phyloP scores from a whole-genome alignment of 169 alveolate genomes.

The Cryptosporidium felis region DNA sequence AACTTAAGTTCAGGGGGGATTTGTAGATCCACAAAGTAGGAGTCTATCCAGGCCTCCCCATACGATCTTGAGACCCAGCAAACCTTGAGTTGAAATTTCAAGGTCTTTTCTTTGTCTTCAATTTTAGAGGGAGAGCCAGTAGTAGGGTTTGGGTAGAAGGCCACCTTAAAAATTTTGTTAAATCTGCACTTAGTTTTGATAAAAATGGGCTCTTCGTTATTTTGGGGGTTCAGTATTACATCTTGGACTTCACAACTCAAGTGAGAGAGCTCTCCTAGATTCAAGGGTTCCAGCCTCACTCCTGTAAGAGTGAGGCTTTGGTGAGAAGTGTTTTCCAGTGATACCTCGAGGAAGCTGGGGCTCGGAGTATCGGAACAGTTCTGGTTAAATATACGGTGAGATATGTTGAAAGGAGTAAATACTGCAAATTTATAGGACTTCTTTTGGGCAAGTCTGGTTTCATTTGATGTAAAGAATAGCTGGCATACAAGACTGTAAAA shows the following conservation, averaged over 20 bases:
- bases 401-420: slow-evolving; percentile 50
- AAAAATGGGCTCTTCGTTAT: slow-evolving; percentile 1
- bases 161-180: slow-evolving; percentile 6
- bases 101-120: not conserved
- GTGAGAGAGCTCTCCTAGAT: not conserved
- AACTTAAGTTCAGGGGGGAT: not conserved
- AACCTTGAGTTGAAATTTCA: not conserved
- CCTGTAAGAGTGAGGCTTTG: slow-evolving; percentile 29
- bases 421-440: slow-evolving; percentile 68
- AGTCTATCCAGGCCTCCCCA: slow-evolving; percentile 51
- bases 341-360: slow-evolving; percentile 25
- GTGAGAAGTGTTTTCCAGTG: slow-evolving; percentile 57
- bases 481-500: slow-evolving; percentile 54
- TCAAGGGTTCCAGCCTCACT: not conserved
- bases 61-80: slow-evolving; percentile 13
- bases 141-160: not conserved
- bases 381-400: slow-evolving; percentile 19
- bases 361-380: not conserved
- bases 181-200: slow-evolving; percentile 27
- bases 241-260: slow-evolving; percentile 1
- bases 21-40: slow-evolving; percentile 7
- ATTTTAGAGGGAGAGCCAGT: too few relatives aligned
- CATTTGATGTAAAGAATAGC: slow-evolving; percentile 46
- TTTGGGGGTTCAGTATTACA: not conserved
- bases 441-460: slow-evolving; percentile 30